Base-by-base conservation (phyloP, 1,284 basidiomycete species). In the Rhodotorula mucilaginosa region DNA sequence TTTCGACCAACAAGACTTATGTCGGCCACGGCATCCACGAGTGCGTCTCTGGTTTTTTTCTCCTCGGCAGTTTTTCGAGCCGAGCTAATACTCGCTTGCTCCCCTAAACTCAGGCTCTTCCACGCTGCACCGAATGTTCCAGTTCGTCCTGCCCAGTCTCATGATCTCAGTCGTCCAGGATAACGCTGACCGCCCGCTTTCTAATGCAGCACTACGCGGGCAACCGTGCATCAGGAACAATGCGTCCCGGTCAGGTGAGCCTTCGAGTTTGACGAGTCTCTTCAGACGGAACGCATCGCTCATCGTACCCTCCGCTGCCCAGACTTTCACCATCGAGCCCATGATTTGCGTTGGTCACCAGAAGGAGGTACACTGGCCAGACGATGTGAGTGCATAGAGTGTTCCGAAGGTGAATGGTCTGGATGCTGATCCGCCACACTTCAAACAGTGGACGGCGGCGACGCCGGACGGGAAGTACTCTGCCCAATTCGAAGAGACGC, bases 401-500 rank as follows among this genome's bases (percentile, higher is more conserved):
- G 39, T 58, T 46, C 21, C 47, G 31, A 29, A 46, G 39, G 39
- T 6, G 39, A 44, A 44, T 44, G 39, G 12, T 16, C 26, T 23
- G 6, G 15, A 5, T 12, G 49, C 18, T 39, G 21, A 18, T 6
- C 7, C 31, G 29, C 8, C 23, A 19, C 21, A 6, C 10, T 5
- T 21, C 18, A 13, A 44, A n/a, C 65, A 79, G 74, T 97, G 95
- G 95, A 97, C 94, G 4, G 93, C 93, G 1, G 91, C 91, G 26
- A 98, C 95, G 4, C 81, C 86, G 4, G 94, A 97, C 81, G 95
- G 94, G 46, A 90, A 90, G 49, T 29, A 61, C 2, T 74, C 73
- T 8, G 95, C 95, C 8, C 95, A 98, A 79, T 97, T 97, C 79
- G 95, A 98, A 81, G 95, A 98, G 78, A 97, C 94, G 1, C 83